Evolutionary conservation across 495 filamentous ascomycete species (phyloP).

Genomic region (Clavariopsis aquatica): DNA sequence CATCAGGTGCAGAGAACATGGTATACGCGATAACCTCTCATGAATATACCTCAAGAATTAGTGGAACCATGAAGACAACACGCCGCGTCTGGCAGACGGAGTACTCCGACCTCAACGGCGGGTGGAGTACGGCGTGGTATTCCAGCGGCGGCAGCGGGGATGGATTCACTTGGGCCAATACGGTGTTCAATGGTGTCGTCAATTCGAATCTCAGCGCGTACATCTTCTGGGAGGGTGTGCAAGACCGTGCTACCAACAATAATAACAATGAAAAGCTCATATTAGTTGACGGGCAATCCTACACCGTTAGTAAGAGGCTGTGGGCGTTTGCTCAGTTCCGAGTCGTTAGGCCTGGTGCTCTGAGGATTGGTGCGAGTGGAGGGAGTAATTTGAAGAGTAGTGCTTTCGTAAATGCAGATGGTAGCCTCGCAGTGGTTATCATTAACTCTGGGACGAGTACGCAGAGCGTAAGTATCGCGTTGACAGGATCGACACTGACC

Average conservation of each 20-base stretch:
- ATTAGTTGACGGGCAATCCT: constrained; percentile 23
- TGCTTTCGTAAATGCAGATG: constrained; percentile 33
- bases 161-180: constrained; percentile 37
- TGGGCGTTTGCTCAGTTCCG: constrained; percentile 37
- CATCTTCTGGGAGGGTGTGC: constrained; percentile 42
- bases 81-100: constrained; percentile 32
- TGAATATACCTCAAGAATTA: constrained; percentile 31
- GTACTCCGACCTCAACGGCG: constrained; percentile 41
- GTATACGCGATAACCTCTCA: constrained; percentile 29
- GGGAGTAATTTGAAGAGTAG: constrained; percentile 28
- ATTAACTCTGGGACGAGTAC: constrained; percentile 32
- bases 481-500: constrained; percentile 4
- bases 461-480: constrained; percentile 18
- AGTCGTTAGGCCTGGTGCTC: constrained; percentile 30
- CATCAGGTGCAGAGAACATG: constrained; percentile 21
- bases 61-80: constrained; percentile 6
- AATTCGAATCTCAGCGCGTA: constrained; percentile 32
- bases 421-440: constrained; percentile 31
- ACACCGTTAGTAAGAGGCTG: constrained; percentile 25
- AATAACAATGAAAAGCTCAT: constrained; percentile 39
- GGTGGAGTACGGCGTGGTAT: constrained; percentile 36
- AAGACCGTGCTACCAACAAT: constrained; percentile 48
- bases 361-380: constrained; percentile 42
- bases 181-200: constrained; percentile 34
- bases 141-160: constrained; percentile 27